A percentile compares a stretch with the other conserved stretches of the same genome.
Conservation (phyloP, 306 rosid genomes). For the Vigna mungo region DNA sequence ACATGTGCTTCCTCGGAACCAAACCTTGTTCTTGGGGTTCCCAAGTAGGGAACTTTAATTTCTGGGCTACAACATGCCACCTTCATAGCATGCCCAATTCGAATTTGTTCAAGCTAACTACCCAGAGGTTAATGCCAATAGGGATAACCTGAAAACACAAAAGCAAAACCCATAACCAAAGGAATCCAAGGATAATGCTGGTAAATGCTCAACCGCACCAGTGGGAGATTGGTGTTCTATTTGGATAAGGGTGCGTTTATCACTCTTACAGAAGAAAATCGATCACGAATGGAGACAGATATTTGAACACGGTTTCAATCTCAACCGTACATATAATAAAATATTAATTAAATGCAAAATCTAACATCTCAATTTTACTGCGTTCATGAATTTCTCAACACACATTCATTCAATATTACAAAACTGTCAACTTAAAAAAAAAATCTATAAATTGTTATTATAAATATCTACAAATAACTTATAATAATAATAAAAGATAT, state of each 20-base stretch:
- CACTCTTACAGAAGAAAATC: not conserved
- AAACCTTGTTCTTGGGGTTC: constrained; percentile 34
- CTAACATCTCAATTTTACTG: too few species aligned
- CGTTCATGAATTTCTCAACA: too few species aligned
- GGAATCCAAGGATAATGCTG: constrained; percentile 26
- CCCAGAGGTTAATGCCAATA: not conserved
- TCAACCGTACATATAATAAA: too few species aligned
- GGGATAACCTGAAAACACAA: constrained; percentile 3
- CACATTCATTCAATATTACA: too few species aligned
- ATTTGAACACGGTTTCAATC: too few species aligned
- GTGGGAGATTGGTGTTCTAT: not conserved
- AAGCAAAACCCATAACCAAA: not conserved
- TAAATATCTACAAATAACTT: too few species aligned
- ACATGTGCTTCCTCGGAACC: constrained; percentile 55
- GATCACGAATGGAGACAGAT: not conserved
- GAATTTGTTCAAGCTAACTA: not conserved
- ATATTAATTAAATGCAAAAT: too few species aligned
- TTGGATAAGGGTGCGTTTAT: constrained; percentile 34
- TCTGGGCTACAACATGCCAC: constrained; percentile 50
- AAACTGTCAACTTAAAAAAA: too few species aligned
- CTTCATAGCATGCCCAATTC: constrained; percentile 45
- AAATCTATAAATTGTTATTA: too few species aligned
- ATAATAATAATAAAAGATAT: too few species aligned
- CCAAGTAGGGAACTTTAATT: constrained; percentile 25
- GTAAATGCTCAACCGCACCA: constrained; percentile 8